Evolutionary conservation across 2,329 filamentous ascomycete genomes (phyloP).

Genomic region (Xylaria digitata): DNA sequence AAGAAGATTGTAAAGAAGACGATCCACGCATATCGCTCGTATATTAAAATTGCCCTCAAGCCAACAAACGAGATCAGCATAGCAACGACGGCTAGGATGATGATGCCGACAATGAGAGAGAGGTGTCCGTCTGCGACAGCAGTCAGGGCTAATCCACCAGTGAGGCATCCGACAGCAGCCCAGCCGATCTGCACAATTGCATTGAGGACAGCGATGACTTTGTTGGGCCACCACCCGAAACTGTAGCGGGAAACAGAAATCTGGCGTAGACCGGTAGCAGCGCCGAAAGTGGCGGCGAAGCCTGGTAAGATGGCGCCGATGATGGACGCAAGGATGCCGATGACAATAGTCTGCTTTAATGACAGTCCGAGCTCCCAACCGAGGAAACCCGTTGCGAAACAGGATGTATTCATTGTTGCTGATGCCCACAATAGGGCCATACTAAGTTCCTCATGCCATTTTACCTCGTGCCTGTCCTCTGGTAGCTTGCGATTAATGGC

Average conservation of each 20-base stretch:
- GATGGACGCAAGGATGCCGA: conserved; percentile 60
- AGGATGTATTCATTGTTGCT: conserved; percentile 62
- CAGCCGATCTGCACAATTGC: conserved; percentile 62
- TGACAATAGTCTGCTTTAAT: conserved; percentile 57
- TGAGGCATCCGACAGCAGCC: conserved; percentile 62
- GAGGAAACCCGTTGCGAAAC: conserved; percentile 63
- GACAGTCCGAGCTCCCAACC: conserved; percentile 61
- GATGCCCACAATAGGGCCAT: conserved; percentile 66
- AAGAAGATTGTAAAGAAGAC: conserved; percentile 61
- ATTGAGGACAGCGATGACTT: conserved; percentile 62
- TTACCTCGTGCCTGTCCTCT: conserved; percentile 55
- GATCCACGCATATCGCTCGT: conserved; percentile 63
- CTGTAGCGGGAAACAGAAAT: conserved; percentile 62
- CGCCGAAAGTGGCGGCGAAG: conserved; percentile 63
- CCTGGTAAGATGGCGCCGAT: conserved; percentile 58
- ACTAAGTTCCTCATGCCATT: conserved; percentile 42
- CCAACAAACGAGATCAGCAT: conserved; percentile 65
- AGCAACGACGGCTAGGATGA: conserved; percentile 61
- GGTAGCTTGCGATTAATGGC: conserved; percentile 59
- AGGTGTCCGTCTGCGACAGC: conserved; percentile 60
- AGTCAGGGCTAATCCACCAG: conserved; percentile 61
- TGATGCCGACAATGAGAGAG: conserved; percentile 63
- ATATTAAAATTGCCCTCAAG: conserved; percentile 60
- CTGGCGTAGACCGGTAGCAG: conserved; percentile 62
- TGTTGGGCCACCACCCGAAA: conserved; percentile 63